These are phyloP conservation scores for Ensete glaucum DNA, from an alignment of 176 grass and related monocot species.

Conservation along the genomic window DNA sequence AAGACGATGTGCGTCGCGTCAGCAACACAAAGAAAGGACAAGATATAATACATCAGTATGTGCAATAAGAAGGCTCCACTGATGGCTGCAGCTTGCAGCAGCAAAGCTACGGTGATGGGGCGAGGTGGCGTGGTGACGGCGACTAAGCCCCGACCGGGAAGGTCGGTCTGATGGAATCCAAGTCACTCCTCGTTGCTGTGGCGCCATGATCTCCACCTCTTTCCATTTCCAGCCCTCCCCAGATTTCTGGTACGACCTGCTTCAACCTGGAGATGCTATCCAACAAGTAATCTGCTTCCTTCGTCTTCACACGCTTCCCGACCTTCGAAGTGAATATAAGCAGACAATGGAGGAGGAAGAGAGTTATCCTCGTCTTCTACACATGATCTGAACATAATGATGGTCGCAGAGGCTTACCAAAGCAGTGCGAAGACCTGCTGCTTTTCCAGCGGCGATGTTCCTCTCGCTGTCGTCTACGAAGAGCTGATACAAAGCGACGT, in stretches of 20 bases:
- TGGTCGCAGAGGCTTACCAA: slow-evolving; percentile 37
- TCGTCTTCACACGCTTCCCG: slow-evolving; percentile 61
- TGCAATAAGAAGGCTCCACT: too few relatives aligned
- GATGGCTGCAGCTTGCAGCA: too few relatives aligned
- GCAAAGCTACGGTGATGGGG: too few relatives aligned
- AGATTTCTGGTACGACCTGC: slow-evolving; percentile 62
- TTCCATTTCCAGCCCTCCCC: slow-evolving; percentile 24
- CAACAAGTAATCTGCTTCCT: slow-evolving; percentile 62
- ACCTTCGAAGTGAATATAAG: slow-evolving; percentile 31
- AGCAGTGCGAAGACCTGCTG: slow-evolving; percentile 58
- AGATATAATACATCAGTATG: not conserved
- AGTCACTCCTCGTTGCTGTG: slow-evolving; percentile 33
- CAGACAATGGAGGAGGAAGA: not conserved
- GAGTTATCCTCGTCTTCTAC: too few relatives aligned
- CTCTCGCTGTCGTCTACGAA: slow-evolving; percentile 94
- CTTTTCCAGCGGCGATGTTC: slow-evolving; percentile 91
- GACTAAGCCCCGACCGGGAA: slow-evolving; percentile 49
- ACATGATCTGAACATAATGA: too few relatives aligned
- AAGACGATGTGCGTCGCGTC: not conserved
- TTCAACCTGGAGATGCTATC: slow-evolving; percentile 45
- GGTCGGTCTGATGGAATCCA: slow-evolving; percentile 47
- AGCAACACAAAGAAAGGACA: not conserved
- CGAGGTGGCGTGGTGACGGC: not conserved
- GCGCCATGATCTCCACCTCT: slow-evolving; percentile 6
- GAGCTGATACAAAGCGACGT: slow-evolving; percentile 34